Conservation (phyloP, 2,329 filamentous ascomycete species). For the Chalaropsis thielavioides region DNA sequence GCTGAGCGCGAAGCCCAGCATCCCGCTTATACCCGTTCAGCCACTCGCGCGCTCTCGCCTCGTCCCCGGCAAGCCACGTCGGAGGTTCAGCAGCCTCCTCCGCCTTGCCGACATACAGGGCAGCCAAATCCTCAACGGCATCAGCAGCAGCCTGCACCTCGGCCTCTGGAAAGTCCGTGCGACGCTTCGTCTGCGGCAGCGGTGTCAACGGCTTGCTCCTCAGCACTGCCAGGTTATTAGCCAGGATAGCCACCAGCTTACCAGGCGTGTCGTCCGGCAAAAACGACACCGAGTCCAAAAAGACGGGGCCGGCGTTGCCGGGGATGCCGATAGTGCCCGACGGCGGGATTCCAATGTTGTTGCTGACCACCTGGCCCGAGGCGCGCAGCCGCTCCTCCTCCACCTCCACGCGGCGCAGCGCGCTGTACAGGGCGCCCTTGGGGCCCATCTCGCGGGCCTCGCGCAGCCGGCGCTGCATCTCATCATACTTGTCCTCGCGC, state of each 20-base stretch:
- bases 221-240: conserved; percentile 21
- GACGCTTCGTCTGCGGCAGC: conserved; percentile 23
- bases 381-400: conserved; percentile 26
- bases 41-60: conserved; percentile 38
- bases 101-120: conserved; percentile 31
- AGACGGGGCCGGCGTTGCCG: conserved; percentile 4
- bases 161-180: conserved; percentile 30
- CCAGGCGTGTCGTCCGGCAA: conserved; percentile 5
- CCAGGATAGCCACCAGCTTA: conserved; percentile 7
- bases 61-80: conserved; percentile 35
- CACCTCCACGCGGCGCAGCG: conserved; percentile 30
- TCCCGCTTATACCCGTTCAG: conserved; percentile 35
- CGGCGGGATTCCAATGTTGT: background rate
- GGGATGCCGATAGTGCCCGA: conserved; percentile 17
- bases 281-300: conserved; percentile 7
- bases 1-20: conserved; percentile 24
- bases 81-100: conserved; percentile 39
- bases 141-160: conserved; percentile 31
- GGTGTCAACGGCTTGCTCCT: conserved; percentile 23
- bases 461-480: conserved; percentile 35
- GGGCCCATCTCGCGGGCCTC: conserved; percentile 34
- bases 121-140: conserved; percentile 30
- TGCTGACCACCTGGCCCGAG: background rate
- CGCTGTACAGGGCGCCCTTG: conserved; percentile 30
- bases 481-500: conserved; percentile 30